Percentiles rank a stretch among this genome's conserved stretches.
Evolutionary conservation across 176 grass and related monocot genomes (phyloP).

Genomic region (Triticum dicoccoides): DNA sequence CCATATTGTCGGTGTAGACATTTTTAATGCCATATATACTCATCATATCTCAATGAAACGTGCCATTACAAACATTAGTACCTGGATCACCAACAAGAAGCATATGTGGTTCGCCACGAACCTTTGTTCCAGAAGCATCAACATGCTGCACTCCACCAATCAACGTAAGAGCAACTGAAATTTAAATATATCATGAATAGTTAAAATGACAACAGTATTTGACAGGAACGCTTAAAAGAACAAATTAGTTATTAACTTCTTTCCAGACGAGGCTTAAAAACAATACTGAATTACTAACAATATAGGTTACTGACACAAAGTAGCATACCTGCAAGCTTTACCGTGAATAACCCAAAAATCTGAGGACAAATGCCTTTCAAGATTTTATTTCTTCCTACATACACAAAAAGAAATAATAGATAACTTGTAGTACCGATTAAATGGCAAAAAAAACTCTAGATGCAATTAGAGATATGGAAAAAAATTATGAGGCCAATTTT

Average conservation of each 20-base stretch:
- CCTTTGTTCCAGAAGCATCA: constrained; percentile 84
- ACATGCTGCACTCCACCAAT: constrained; percentile 93
- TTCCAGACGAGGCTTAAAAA: not conserved
- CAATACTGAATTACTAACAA: not conserved
- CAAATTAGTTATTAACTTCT: not conserved
- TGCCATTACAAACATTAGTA: constrained; percentile 30
- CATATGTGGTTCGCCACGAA: constrained; percentile 95
- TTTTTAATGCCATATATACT: not conserved
- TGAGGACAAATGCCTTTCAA: constrained; percentile 84
- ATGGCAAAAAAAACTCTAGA: constrained; percentile 25
- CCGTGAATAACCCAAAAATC: constrained; percentile 89
- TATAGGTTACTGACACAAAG: constrained; percentile 16
- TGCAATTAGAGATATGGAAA: not conserved
- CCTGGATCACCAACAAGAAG: constrained; percentile 99
- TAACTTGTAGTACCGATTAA: not conserved
- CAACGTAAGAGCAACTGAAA: constrained; percentile 91
- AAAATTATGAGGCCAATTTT: too few relatives aligned
- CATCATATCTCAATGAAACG: not conserved
- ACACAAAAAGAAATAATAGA: not conserved
- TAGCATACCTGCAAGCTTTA: constrained; percentile 86
- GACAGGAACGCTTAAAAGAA: not conserved
- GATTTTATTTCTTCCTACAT: constrained; percentile 79
- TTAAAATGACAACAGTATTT: not conserved
- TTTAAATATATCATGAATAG: constrained; percentile 18
- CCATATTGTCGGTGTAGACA: not conserved